A percentile compares a stretch with the other conserved stretches of the same genome.
phyloP scores from a whole-genome alignment of 1,139 yeast species.

The Protomyces gravidus region DNA sequence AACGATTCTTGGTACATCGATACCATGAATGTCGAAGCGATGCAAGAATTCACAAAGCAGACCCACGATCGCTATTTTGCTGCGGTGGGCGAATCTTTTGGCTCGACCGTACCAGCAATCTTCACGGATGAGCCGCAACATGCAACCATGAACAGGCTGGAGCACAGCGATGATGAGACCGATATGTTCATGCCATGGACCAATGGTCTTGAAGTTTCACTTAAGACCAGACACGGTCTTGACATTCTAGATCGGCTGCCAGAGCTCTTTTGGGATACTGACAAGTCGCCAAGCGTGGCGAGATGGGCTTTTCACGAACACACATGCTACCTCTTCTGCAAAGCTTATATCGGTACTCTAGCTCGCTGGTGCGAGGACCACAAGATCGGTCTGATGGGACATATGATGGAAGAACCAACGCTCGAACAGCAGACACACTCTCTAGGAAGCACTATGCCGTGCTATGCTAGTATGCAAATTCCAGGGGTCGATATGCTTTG shows the following conservation, averaged over 20 bases:
- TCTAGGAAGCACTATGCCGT: constrained; percentile 20
- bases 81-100: constrained; percentile 17
- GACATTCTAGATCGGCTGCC: constrained; percentile 11
- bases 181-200: constrained; percentile 25
- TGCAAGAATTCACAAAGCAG: constrained; percentile 8
- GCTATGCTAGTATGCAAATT: constrained; percentile 22
- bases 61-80: constrained; percentile 11
- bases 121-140: constrained; percentile 26
- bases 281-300: background rate
- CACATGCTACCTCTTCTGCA: constrained; percentile 8
- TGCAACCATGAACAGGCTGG: constrained; percentile 11
- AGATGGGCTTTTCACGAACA: constrained; percentile 22
- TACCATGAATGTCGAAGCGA: constrained; percentile 15
- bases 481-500: constrained; percentile 26
- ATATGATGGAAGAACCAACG: constrained; percentile 28
- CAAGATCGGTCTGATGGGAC: constrained; percentile 19
- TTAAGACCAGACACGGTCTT: constrained; percentile 2
- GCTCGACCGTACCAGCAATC: constrained; percentile 21
- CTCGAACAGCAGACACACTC: constrained; percentile 19
- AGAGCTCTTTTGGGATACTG: constrained; percentile 19
- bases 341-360: constrained; percentile 14
- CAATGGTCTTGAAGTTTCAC: constrained; percentile 2
- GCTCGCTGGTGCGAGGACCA: constrained; percentile 23
- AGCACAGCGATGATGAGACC: constrained; percentile 3
- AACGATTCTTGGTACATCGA: constrained; percentile 25